Conservation (phyloP, 192 early-diverging fungal genomes). For the Mortierella claussenii region DNA sequence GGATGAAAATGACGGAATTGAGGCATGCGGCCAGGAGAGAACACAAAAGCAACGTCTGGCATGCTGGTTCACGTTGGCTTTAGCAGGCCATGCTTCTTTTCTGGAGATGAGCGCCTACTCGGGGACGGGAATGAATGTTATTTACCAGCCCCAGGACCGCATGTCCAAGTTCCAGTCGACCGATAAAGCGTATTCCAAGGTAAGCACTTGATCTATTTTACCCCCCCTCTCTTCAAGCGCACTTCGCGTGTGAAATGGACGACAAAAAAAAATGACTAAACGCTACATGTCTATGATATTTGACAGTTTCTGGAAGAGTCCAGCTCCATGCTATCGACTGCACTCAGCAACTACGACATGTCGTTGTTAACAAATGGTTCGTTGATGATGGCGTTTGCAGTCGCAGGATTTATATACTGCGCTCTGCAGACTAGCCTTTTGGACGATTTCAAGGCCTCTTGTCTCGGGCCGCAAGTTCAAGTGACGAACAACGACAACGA, state of each 20-base stretch:
- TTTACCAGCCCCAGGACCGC: neutral
- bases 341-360: slow-evolving; percentile 54
- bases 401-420: slow-evolving; percentile 26
- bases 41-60: slow-evolving; percentile 34
- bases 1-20: neutral
- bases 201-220: no score
- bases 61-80: slow-evolving; percentile 41
- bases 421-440: slow-evolving; percentile 34
- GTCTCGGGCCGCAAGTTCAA: slow-evolving; percentile 11
- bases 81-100: slow-evolving; percentile 36
- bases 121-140: neutral
- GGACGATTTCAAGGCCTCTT: slow-evolving; percentile 30
- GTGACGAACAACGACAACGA: neutral
- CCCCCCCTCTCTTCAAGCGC: no score
- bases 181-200: slow-evolving; percentile 26
- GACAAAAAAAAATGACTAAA: no score
- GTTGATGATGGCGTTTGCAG: slow-evolving; percentile 45
- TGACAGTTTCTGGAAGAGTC: slow-evolving; percentile 47
- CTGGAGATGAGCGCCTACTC: slow-evolving; percentile 21
- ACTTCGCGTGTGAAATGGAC: no score
- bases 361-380: slow-evolving; percentile 46
- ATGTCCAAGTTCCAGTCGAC: slow-evolving; percentile 1
- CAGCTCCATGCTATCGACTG: slow-evolving; percentile 47
- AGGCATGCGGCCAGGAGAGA: slow-evolving; percentile 6
- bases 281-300: no score